Conservation (phyloP, 371 early-diverging fungal genomes). For the Batrachochytrium dendrobatidis region DNA sequence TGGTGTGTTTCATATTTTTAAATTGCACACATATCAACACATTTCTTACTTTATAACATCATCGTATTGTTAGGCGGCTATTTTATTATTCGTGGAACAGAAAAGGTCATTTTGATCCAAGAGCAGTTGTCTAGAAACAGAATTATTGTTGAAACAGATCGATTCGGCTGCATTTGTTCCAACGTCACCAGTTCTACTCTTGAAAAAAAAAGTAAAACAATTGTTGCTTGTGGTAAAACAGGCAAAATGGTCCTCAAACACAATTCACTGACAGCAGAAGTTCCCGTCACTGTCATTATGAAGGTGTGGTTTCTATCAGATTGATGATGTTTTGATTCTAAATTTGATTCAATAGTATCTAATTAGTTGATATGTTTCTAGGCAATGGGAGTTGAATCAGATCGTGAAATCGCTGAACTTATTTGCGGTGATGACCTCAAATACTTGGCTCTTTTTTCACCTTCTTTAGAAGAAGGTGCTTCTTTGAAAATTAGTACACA, state of each 20-base stretch:
- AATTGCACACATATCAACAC: not conserved
- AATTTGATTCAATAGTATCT: no score
- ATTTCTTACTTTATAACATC: not conserved
- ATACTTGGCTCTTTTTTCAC: slow-evolving; percentile 76
- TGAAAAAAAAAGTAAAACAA: slow-evolving; percentile 97
- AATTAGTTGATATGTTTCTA: no score
- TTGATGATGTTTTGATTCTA: slow-evolving; percentile 3
- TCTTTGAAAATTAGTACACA: slow-evolving; percentile 74
- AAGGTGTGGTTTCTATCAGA: slow-evolving; percentile 44
- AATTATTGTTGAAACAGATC: slow-evolving; percentile 95
- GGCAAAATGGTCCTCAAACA: slow-evolving; percentile 84
- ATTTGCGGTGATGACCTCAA: slow-evolving; percentile 83
- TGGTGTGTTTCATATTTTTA: slow-evolving; percentile 30
- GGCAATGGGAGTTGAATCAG: slow-evolving; percentile 94
- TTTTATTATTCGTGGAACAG: slow-evolving; percentile 97
- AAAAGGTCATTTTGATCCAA: slow-evolving; percentile 99
- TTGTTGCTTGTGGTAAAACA: slow-evolving; percentile 69
- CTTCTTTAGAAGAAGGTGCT: slow-evolving; percentile 85
- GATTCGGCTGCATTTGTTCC: slow-evolving; percentile 75
- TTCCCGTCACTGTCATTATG: slow-evolving; percentile 86
- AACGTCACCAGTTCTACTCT: slow-evolving; percentile 92
- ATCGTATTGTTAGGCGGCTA: slow-evolving; percentile 72
- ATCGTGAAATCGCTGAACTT: slow-evolving; percentile 92
- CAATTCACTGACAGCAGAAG: slow-evolving; percentile 69
- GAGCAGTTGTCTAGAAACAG: slow-evolving; percentile 99